These are phyloP conservation scores for Pestalotiopsis sp. DNA, from an alignment of 2,329 filamentous ascomycete genomes.

Conservation along the genomic window DNA sequence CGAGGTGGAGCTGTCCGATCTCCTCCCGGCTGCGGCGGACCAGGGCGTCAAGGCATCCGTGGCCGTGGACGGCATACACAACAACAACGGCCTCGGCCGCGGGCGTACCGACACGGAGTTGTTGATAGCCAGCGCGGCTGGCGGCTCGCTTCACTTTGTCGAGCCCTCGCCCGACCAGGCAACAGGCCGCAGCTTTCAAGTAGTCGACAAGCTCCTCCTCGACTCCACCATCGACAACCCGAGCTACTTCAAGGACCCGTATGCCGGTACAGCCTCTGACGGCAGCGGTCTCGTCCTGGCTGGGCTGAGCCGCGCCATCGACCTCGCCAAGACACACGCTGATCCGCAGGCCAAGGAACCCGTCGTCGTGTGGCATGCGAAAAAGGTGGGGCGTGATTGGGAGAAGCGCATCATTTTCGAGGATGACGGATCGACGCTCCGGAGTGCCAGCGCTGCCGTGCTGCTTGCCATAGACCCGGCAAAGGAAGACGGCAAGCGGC, in stretches of 20 bases:
- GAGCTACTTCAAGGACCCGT: conserved; percentile 58
- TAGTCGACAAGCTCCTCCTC: conserved; percentile 45
- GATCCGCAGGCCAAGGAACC: conserved; percentile 42
- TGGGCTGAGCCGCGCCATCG: conserved; percentile 44
- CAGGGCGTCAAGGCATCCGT: conserved; percentile 44
- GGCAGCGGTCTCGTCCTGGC: conserved; percentile 55
- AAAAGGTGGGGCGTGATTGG: conserved; percentile 31
- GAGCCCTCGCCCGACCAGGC: conserved; percentile 22
- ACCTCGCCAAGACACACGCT: conserved; percentile 35
- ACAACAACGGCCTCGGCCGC: conserved; percentile 59
- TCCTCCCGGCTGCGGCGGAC: conserved; percentile 18
- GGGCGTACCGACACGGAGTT: conserved; percentile 44
- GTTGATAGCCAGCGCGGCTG: conserved; percentile 43
- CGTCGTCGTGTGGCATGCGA: conserved; percentile 47
- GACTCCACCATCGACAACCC: conserved; percentile 59
- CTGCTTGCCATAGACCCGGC: conserved; percentile 54
- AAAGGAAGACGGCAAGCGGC: conserved; percentile 43
- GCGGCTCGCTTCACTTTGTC: conserved; percentile 50
- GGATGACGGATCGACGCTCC: conserved; percentile 55
- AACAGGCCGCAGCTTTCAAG: conserved; percentile 29
- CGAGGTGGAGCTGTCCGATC: conserved; percentile 40
- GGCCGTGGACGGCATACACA: conserved; percentile 48
- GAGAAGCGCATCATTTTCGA: conserved; percentile 55
- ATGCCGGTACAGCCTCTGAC: conserved; percentile 32
- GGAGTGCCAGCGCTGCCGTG: conserved; percentile 53